phyloP scores from a whole-genome alignment of 1,284 basidiomycete species.

The Cutaneotrichosporon cavernicola region DNA sequence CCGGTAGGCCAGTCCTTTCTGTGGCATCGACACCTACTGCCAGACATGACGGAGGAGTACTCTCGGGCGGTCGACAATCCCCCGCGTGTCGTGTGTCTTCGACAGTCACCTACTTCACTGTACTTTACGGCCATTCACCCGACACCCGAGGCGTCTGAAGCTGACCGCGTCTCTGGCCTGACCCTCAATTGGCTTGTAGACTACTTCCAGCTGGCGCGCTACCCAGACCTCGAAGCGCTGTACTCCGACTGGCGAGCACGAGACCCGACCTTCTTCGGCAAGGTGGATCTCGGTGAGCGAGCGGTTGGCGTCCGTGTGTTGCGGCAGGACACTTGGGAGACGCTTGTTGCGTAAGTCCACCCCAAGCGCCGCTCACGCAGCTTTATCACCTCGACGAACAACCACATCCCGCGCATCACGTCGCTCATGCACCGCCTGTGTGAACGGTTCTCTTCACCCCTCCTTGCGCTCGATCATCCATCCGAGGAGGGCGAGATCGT shows the following conservation, averaged over 20 bases:
- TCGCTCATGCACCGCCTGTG: slow-evolving; percentile 75
- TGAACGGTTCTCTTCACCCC: slow-evolving; percentile 65
- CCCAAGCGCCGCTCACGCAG: slow-evolving; percentile 53
- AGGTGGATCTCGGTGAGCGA: slow-evolving; percentile 60
- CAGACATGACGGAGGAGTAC: slow-evolving; percentile 40
- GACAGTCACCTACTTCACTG: slow-evolving; percentile 66
- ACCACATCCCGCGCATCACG: slow-evolving; percentile 89
- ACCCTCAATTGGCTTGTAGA: slow-evolving; percentile 75
- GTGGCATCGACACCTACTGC: slow-evolving; percentile 43
- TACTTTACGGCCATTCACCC: slow-evolving; percentile 72
- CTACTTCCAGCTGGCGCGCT: slow-evolving; percentile 74
- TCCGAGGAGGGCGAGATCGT: slow-evolving; percentile 31
- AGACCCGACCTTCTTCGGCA: slow-evolving; percentile 71
- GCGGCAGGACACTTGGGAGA: slow-evolving; percentile 95
- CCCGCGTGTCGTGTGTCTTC: slow-evolving; percentile 71
- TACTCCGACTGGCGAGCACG: slow-evolving; percentile 72
- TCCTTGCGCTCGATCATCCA: slow-evolving; percentile 53
- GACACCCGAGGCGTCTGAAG: slow-evolving; percentile 23
- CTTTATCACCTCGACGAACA: slow-evolving; percentile 98
- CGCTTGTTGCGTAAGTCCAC: slow-evolving; percentile 74
- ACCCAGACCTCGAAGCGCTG: slow-evolving; percentile 55
- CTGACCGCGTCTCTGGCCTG: slow-evolving; percentile 58
- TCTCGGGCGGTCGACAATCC: slow-evolving; percentile 46
- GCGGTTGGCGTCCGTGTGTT: slow-evolving; percentile 65
- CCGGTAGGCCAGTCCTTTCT: slow-evolving; percentile 53